phyloP scores from a whole-genome alignment of 371 early-diverging fungal genomes.

The Coemansia sp. region DNA sequence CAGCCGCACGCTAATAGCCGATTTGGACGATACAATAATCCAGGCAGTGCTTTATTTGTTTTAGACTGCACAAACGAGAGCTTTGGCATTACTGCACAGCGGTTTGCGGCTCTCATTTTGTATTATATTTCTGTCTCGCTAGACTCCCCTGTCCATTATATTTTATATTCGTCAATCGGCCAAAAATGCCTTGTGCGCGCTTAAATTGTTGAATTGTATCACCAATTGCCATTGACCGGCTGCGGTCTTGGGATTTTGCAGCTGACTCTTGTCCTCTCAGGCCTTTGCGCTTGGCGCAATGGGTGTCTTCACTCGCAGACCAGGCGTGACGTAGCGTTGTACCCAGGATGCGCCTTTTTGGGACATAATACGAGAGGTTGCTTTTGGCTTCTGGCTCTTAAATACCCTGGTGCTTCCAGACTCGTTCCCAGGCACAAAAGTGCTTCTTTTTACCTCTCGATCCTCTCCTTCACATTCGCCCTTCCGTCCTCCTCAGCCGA shows the following conservation, averaged over 20 bases:
- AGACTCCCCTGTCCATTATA: neutral
- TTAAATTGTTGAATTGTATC: conserved; percentile 12
- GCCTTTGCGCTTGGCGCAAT: neutral
- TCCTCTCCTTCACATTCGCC: neutral
- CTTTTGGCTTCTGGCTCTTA: too few species aligned
- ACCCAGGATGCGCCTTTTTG: neutral
- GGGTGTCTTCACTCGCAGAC: neutral
- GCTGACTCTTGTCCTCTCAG: neutral
- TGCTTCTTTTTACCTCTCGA: neutral
- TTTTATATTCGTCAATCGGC: conserved; percentile 6
- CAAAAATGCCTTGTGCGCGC: neutral
- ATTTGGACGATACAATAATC: neutral
- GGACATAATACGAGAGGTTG: too few species aligned
- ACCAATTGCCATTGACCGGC: conserved; percentile 3
- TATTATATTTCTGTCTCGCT: neutral
- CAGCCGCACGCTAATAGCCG: too few species aligned
- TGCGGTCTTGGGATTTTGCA: neutral
- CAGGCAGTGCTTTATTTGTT: neutral
- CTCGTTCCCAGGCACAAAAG: too few species aligned
- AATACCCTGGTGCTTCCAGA: too few species aligned
- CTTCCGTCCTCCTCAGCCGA: neutral
- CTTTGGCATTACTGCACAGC: too few species aligned
- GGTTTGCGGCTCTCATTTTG: neutral
- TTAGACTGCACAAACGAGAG: neutral
- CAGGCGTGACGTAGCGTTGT: neutral